A percentile compares a stretch with the other conserved stretches of the same genome.
Evolutionary conservation across 768 basidiomycete genomes (phyloP).

Genomic region (Kwoniella dejecticola): DNA sequence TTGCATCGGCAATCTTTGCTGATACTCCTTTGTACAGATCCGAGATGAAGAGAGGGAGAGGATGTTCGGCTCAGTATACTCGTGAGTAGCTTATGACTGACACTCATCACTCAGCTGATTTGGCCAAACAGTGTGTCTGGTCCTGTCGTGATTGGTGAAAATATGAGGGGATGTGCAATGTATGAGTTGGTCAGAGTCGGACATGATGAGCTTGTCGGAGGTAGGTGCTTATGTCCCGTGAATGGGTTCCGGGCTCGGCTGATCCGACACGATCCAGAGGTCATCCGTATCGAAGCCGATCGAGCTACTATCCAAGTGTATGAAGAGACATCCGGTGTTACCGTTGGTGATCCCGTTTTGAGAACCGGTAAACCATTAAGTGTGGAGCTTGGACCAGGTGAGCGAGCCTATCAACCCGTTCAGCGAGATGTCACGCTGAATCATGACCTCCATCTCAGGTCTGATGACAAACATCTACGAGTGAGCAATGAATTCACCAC

Average conservation of each 20-base stretch:
- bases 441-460: conserved; percentile 60
- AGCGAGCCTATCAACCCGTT: conserved; percentile 36
- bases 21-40: conserved; percentile 58
- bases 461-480: conserved; percentile 99
- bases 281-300: conserved; percentile 96
- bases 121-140: conserved; percentile 82
- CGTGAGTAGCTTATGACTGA: conserved; percentile 27
- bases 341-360: conserved; percentile 96
- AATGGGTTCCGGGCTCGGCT: neutral
- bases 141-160: conserved; percentile 95
- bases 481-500: conserved; percentile 22
- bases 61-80: conserved; percentile 54
- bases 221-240: conserved; percentile 59
- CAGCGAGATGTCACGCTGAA: no score
- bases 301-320: conserved; percentile 99
- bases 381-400: conserved; percentile 96
- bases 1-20: neutral
- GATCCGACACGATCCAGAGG: conserved; percentile 66
- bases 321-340: conserved; percentile 98
- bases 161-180: conserved; percentile 98
- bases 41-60: conserved; percentile 87
- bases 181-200: conserved; percentile 74
- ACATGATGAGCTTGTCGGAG: conserved; percentile 96
- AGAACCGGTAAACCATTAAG: conserved; percentile 96
- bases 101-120: neutral